Base-by-base conservation (phyloP, 805 yeast species). In the Ogataea allantospora region DNA sequence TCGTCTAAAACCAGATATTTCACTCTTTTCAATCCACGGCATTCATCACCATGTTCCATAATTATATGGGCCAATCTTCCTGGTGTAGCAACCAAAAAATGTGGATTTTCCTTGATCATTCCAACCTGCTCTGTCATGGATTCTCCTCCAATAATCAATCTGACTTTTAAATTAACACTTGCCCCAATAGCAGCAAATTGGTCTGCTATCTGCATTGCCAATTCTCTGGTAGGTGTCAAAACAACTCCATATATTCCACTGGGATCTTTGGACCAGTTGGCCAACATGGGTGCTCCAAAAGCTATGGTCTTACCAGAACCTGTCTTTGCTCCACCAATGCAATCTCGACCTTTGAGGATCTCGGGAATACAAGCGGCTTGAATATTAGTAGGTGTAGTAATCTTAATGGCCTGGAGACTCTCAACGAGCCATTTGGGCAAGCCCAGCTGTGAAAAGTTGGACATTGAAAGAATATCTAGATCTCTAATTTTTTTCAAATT, bases 261-360 rank as follows among this genome's bases (percentile, higher is more conserved):
- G 1, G 99, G 99, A 58, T 93, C 98, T 48, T 82, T 84, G 0
- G 97, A 85, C 96, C 98, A 93, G 55, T 83, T 73, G 1, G 95
- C 78, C 39, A 93, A 68, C 87, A 93, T 91, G 2, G 99, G 99
- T n/a, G 88, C 95, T 1, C 91, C 98, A 71, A 93, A 93, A 1
- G 98, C 96, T 15, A 93, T 80, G 2, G 99, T 93, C 59, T 93
- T 93, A 75, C 99, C 99, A 12, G 95, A 83, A 63, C 99, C 99
- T 0, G 99, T 93, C 60, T 85, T 85, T 21, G 99, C 99, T 28
- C 99, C 99, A 35, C 99, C 99, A 35, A 93, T 91, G 63, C 96
- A 89, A 60, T 89, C 96, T 50, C 80, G 75, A 6, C 95, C 97
- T 27, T 69, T 70, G 25, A 93, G 58, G 40, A 93, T 85, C 40